Evolutionary conservation across 169 alveolate species (phyloP), one percentile per base, ranked within the genome.

Genomic region (Cardiosporidium cionae): DNA sequence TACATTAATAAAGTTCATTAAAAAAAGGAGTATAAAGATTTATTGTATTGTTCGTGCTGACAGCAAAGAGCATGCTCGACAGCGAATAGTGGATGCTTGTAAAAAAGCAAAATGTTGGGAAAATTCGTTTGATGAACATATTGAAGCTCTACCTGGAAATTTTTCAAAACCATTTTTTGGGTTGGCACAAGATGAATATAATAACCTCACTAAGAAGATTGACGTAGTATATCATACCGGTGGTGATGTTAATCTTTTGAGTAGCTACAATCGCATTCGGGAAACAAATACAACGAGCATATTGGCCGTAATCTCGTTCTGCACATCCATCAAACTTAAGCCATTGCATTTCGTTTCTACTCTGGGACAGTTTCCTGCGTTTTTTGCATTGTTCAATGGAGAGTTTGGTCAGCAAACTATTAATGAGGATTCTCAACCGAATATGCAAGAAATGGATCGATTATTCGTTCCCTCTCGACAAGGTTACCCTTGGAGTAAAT

Each of bases 401-500:
- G 58, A 44, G 58, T 44, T 16, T 44, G n/a, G n/a, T 16, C 16
- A 44, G 16, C 58, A 44, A 16, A 44, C 16, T 44, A 3, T 27
- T 9, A 7, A 3, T 28, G 72, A 65, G n/a, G 54, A 28, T 9
- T 63, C 71, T 28, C 66, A 63, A 4, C 86, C 86, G 0, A 36
- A 54, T 25, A 52, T 63, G 4, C 53, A 54, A 28, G 86, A 80
- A 63, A 80, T 80, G 86, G 44, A 77, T 32, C 77, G 70, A 63
- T n/a, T 52, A 25, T 80, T 80, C 33, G 87, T 87, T n/a, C 86
- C 86, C 2, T 25, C 72, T 22, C 36, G 81, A 44, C 82, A 66
- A 33, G 88, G 86, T n/a, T 80, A 80, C 34, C 86, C 86, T n/a
- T 80, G 86, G 86, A 64, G 83, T 23, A 80, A 80, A 33, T 80